phyloP scores from a whole-genome alignment of 2,329 filamentous ascomycete genomes.

The Neodidymelliopsis sp. region DNA sequence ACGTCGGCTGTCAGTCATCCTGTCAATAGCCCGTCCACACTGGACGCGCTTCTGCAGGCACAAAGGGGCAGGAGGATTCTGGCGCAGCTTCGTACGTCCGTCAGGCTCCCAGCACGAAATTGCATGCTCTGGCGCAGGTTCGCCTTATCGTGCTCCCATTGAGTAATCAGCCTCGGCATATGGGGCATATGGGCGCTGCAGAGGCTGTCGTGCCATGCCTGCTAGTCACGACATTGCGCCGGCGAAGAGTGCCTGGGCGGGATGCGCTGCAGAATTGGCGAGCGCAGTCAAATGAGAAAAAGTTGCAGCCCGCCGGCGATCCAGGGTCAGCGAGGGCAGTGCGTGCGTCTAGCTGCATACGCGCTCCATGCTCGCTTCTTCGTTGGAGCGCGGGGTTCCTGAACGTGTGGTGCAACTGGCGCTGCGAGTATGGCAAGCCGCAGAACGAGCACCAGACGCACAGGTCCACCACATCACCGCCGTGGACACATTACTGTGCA shows the following conservation, averaged over 20 bases:
- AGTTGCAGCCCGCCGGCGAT: constrained; percentile 5
- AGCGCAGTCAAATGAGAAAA: neutral
- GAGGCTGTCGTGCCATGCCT: neutral
- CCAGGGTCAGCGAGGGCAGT: constrained; percentile 7
- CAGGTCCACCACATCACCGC: neutral
- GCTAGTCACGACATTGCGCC: neutral
- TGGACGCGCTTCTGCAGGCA: constrained; percentile 11
- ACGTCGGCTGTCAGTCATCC: constrained; percentile 7
- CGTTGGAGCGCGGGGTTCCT: constrained; percentile 3
- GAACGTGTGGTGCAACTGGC: neutral
- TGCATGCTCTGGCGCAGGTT: no score
- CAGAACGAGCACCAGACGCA: constrained; percentile 3
- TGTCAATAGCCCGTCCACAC: neutral
- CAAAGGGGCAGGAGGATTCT: constrained; percentile 5
- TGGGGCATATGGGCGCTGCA: no score
- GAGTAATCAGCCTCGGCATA: constrained; percentile 2
- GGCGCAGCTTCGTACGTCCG: constrained; percentile 12
- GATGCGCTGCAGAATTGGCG: neutral
- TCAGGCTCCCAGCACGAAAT: constrained; percentile 1
- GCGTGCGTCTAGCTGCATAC: constrained; percentile 6
- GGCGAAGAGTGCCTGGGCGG: neutral
- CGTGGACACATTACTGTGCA: no score
- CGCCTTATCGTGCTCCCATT: neutral
- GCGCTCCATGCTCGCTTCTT: constrained; percentile 2
- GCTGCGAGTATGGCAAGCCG: neutral